Evolutionary conservation across 768 basidiomycete genomes (phyloP), one percentile per base, ranked within the genome.

Genomic region (Amanita phalloides): DNA sequence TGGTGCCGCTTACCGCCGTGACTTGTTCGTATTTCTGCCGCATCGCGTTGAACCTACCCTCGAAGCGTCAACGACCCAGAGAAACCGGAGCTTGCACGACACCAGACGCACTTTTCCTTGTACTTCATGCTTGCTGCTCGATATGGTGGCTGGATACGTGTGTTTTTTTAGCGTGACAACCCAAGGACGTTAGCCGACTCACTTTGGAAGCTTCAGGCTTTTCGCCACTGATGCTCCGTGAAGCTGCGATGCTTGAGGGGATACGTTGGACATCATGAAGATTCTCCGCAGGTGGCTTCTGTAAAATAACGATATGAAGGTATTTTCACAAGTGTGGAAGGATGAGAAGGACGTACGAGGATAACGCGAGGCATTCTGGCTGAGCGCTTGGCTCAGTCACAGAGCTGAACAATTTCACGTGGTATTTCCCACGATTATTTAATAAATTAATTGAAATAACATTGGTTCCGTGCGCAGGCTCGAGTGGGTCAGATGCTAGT

Each of bases 21-120:
- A 72, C 71, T 47, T 66, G 67, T 38, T 76, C 74, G 49, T 73
- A 77, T 55, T 66, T 70, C 53, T 75, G 73, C 38, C 72, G 65
- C 60, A 75, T 63, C 33, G 60, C 59, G 45, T 73, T 71, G 58
- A 74, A 77, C 59, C 76, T 77, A 54, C 6, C 17, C 17, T 54
- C 0, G 50, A 10, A 20, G 25, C 26, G 10, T 48, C 28, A 38
- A 53, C 14, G 54, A 20, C 8, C 53, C n/a, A 20, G 3, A 23
- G 5, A 47, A 9, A 13, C 3, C 23, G 20, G 26, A 4, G 26
- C 9, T 4, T 20, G 11, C 1, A 9, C 43, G 23, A 49, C 30
- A 35, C 26, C 21, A 10, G 13, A 58, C 61, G 14, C 11, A 65
- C 66, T 67, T 67, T 53, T 66, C 66, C 49, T 67, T 67, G 51